Conservation (phyloP, 495 filamentous ascomycete genomes). For the Collariella sp. region DNA sequence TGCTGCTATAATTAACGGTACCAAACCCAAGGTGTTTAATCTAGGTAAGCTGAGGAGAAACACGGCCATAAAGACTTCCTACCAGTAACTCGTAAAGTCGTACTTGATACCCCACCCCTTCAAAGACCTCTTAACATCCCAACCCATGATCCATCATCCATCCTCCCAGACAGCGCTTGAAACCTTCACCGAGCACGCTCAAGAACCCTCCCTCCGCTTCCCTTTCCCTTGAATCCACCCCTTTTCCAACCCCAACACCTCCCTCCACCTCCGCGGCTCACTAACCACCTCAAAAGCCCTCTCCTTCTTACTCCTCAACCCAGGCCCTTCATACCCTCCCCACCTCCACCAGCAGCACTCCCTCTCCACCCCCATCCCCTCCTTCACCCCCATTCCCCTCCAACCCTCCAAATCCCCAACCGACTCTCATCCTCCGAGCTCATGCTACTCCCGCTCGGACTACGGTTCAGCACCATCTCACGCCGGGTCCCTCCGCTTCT, state of each 20-base stretch:
- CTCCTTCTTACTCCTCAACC: conserved; percentile 37
- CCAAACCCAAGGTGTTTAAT: too few species aligned
- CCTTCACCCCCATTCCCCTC: conserved; percentile 12
- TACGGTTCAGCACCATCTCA: conserved; percentile 58
- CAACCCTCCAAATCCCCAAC: conserved; percentile 42
- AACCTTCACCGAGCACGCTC: neutral
- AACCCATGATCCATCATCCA: too few species aligned
- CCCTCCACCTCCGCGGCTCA: conserved; percentile 29
- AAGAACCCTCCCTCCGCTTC: neutral
- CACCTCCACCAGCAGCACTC: neutral
- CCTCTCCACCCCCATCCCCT: neutral
- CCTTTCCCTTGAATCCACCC: neutral
- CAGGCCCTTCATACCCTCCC: conserved; percentile 1
- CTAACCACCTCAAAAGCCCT: conserved; percentile 37
- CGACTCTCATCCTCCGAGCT: conserved; percentile 71
- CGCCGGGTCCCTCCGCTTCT: conserved; percentile 54
- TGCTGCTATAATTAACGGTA: too few species aligned
- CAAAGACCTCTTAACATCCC: too few species aligned
- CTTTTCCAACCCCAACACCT: conserved; percentile 8
- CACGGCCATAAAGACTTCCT: too few species aligned
- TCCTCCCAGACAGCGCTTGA: too few species aligned
- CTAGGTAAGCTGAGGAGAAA: too few species aligned
- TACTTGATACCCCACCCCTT: too few species aligned
- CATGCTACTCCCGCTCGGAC: conserved; percentile 43
- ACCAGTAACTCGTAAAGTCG: too few species aligned